Evolutionary conservation across 1,139 yeast genomes (phyloP), one percentile per base, ranked within the genome.

Genomic region (Yamadazyma membranifaciens): DNA sequence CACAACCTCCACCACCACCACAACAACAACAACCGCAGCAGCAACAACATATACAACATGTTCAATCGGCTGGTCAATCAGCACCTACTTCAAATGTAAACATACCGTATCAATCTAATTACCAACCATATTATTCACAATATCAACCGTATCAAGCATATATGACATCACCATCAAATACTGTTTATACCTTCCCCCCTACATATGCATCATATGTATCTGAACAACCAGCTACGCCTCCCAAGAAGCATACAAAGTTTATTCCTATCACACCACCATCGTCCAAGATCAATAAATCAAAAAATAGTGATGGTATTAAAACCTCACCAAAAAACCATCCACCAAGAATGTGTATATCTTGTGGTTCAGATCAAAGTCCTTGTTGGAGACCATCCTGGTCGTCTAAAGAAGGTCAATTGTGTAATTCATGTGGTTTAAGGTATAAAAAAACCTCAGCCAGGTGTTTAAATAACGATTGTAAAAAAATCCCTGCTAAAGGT

Each of bases 351-450:
- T 92, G 98, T 60, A 83, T 92, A 26, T 87, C 97, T 4, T 92
- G 98, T 65, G 89, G 91, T 10, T 81, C 94, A 1, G 87, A 83
- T 48, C 95, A 86, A 52, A 87, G 96, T 10, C 98, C 98, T 9
- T 92, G 98, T 63, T 92, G 98, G 98, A 79, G 98, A 59, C 98
- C 98, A 2, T 84, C 95, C 6, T 92, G 98, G 98, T 82, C 94
- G 3, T 68, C 74, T 36, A 76, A 81, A 53, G 88, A 85, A 45
- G 98, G 97, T 12, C 98, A 91, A 65, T 74, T 92, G 54, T 92
- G 98, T 69, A 92, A 92, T 60, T 87, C 96, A 1, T 92, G 98
- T 66, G 98, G 98, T 1, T 72, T 92, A 53, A 74, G 98, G 50
- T 92, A 87, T 67, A 89, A 92, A 63, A 92, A 92, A 67, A 91